Evolutionary conservation across 768 basidiomycete species (phyloP).

Genomic region (Mycena filopes): DNA sequence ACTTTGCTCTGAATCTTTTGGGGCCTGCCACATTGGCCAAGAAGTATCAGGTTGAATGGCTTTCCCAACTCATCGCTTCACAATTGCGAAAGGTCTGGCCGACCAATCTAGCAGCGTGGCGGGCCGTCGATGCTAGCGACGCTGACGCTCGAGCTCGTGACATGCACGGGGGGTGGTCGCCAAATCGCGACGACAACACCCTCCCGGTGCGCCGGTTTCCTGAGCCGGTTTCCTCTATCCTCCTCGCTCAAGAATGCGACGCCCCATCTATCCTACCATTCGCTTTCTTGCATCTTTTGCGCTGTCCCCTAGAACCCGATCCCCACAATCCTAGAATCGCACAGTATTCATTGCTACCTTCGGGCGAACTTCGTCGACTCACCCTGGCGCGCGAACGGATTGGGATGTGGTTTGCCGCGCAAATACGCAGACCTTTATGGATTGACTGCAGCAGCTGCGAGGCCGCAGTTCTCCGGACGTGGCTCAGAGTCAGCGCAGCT

Average conservation of each 20-base stretch:
- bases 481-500: not conserved
- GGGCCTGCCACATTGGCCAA: constrained; percentile 4
- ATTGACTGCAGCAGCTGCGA: not conserved
- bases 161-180: not conserved
- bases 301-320: not conserved
- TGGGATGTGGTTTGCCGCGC: not conserved
- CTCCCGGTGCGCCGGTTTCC: constrained; percentile 2
- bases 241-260: constrained; percentile 13
- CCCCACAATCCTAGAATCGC: not conserved
- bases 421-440: not conserved
- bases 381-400: constrained; percentile 16
- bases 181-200: not conserved
- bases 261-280: constrained; percentile 5
- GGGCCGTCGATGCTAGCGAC: not conserved
- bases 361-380: not conserved
- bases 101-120: constrained; percentile 2
- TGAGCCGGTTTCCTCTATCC: constrained; percentile 11
- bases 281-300: constrained; percentile 10
- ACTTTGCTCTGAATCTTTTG: not conserved
- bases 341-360: not conserved
- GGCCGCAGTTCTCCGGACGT: not conserved
- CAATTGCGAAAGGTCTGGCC: constrained; percentile 13
- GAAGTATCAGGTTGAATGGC: constrained; percentile 23
- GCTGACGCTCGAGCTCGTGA: not conserved
- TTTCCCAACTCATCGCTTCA: not conserved